Base-by-base conservation (phyloP, 257 asterid species). In the Agastache rugosa region DNA sequence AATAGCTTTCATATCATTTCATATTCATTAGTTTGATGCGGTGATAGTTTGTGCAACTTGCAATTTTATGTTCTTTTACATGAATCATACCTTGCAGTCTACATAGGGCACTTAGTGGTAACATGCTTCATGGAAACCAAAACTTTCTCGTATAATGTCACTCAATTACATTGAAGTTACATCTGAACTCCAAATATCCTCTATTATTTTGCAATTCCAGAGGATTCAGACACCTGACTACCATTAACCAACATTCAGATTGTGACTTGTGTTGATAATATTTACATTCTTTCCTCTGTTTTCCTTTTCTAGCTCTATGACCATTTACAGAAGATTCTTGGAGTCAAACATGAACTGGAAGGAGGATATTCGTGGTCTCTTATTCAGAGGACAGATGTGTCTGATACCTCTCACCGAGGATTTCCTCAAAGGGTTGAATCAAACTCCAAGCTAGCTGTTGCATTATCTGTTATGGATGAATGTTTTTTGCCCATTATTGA, bases 351-450 rank as follows among this genome's bases (percentile, higher is more conserved):
- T 80, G 98, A 93, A 77, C 78, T 93, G 80, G 96, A 89, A 63
- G 88, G 86, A 34, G 98, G 97, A 72, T 90, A 80, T 79, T 81
- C 97, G 25, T 93, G 98, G 98, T 90, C 98, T 82, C 84, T 93
- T 61, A 72, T 90, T 79, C 98, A 89, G 74, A 82, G 90, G 81
- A 78, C 91, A 23, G 89, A 89, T 79, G 80, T 90, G 44, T 85
- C 89, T 71, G 97, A 93, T 79, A 61, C 86, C 20, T 71, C 84
- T 34, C 86, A 85, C 72, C 88, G 86, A 75, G 82, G 83, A 37
- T 90, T 85, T 80, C 81, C 96, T 69, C 96, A 84, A 83, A 84
- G 88, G 82, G 96, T 93, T 75, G 98, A 93, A 81, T 80, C 93
- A 87, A 93, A 93, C 85, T 89, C 98, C 58, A 93, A 93, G 79